A percentile compares a stretch with the other conserved stretches of the same genome.
Evolutionary conservation across 2,329 filamentous ascomycete species (phyloP).

Genomic region (Xylaria sp.): DNA sequence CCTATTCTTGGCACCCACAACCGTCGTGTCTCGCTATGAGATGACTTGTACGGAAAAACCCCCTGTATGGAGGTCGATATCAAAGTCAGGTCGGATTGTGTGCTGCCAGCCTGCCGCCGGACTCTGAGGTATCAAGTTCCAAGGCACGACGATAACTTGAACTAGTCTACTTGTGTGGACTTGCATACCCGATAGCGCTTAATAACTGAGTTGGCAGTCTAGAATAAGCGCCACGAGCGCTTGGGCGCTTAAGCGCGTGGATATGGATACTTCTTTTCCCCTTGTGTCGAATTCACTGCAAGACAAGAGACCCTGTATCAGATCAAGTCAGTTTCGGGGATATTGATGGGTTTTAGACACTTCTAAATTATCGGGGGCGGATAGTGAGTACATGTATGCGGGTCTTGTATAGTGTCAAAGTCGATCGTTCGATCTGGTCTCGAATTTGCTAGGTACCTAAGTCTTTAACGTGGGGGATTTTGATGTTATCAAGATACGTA

Average conservation of each 20-base stretch:
- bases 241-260: conserved; percentile 43
- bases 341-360: conserved; percentile 16
- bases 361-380: neutral
- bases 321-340: conserved; percentile 26
- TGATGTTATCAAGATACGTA: neutral
- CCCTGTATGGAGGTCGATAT: too few species aligned
- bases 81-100: too few species aligned
- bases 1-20: neutral
- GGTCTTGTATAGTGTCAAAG: neutral
- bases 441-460: neutral
- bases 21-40: neutral
- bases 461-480: conserved; percentile 15
- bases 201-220: conserved; percentile 20
- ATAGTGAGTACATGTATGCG: neutral
- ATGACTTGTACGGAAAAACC: too few species aligned
- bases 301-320: conserved; percentile 42
- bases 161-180: conserved; percentile 3
- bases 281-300: conserved; percentile 34
- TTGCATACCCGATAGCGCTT: conserved; percentile 31
- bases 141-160: neutral
- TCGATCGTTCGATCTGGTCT: conserved; percentile 3
- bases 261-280: neutral
- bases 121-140: conserved; percentile 12
- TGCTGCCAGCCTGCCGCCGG: conserved; percentile 19
- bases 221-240: conserved; percentile 32